Base-by-base conservation (phyloP, 306 rosid species). In the Acacia melanoxylon region DNA sequence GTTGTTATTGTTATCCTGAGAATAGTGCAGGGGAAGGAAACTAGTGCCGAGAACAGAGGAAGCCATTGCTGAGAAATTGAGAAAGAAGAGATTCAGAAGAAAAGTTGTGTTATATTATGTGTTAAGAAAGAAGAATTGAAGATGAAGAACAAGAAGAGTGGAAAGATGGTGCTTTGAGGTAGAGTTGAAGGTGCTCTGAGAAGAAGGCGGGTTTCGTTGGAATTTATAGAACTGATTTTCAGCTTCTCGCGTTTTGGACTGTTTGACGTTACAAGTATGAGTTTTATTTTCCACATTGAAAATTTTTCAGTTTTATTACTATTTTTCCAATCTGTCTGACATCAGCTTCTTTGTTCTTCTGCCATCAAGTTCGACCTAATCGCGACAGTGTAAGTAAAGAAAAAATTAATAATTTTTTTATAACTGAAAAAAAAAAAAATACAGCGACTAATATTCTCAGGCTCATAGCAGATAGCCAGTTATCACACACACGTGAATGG, bases 11-110 rank as follows among this genome's bases (percentile, higher is more conserved):
- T 77, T 78, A 51, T 82, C 52, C 19, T 77, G 88, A 68, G 85
- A 77, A 66, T 65, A 59, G 37, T 79, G 31, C 10, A 7, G 9
- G 5, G 88, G 84, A 74, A 78, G 45, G 67, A 88, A 86, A 67
- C 24, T 72, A 61, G 91, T 82, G 40, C 83, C 51, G n/a, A 86
- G 87, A 66, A 76, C 25, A 20, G 89, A 80, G 82, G 84, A 88
- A 84, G 84, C 61, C 91, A 88, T 86, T 70, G 75, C 16, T 66
- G 44, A 33, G 22, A 7, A 12, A 12, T 33, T 66, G 12, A 33
- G 25, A 10, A 51, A n/a, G 24, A 37, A 33, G 35, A 22, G 51
- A 41, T 13, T 10, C 1, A 46, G 29, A 25, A 66, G 69, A 65
- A 31, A 35, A 59, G 11, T 62, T 62, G 68, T 27, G 37, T 27